Base-by-base conservation (phyloP, 208 protist genomes). In the Trypanosomatidae sp. region DNA sequence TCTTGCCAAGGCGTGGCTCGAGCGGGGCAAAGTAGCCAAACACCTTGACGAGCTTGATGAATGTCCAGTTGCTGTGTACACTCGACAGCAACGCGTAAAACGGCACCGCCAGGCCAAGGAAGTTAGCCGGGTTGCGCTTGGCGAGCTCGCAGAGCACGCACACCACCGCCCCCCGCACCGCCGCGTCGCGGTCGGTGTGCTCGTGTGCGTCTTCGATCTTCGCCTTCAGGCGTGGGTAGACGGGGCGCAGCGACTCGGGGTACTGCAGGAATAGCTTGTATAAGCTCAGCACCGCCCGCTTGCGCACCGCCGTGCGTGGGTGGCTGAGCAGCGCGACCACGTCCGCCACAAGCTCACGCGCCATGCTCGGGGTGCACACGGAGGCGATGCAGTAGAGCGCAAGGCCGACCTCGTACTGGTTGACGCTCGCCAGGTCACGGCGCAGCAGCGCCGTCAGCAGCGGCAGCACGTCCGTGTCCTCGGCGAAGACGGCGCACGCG, bases 21-120 rank as follows among this genome's bases (percentile, higher is more conserved):
- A 96, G 56, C 26, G 96, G 95, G 4, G 82, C 76, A 24, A 99
- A 88, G 25, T 96, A 83, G 13, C 88, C 94, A 57, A 99, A 97
- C 24, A 99, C 79, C 70, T 99, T 99, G 6, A 99, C 79, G 53
- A 99, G 92, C 48, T 99, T 99, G 57, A 99, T 99, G 8, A 98
- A 63, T 46, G 97, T 98, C 97, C 97, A 99, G 77, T 98, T 99
- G 77, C 97, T 98, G 39, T 87, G 73, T 33, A 94, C 65, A 8
- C 54, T 80, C 1, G 71, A 94, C 8, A 99, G 77, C 4, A 99
- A 67, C 8, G 96, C 94, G 65, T 96, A 99, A 39, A 99, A 94
- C 13, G 82, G 68, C 3, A 97, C 96, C 1, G 96, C 97, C 24
- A 99, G 79, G n/a, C 91, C 66, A 2, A 99, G 53, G 51, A 98